Base-by-base conservation (phyloP, 495 filamentous ascomycete genomes). In the Aspergillus conjunctus region DNA sequence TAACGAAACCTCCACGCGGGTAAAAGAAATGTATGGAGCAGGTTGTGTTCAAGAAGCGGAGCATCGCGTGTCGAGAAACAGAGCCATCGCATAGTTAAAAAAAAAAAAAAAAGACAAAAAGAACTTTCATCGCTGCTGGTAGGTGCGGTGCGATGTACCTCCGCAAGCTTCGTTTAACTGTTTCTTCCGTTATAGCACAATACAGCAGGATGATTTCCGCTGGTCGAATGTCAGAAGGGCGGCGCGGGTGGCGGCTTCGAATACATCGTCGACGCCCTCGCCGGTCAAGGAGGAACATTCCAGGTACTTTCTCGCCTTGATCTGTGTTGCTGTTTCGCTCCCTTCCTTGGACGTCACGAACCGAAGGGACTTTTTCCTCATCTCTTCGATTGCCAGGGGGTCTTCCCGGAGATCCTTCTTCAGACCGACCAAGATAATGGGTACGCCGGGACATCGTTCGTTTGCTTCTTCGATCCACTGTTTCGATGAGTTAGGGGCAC, bases 361-460 rank as follows among this genome's bases (percentile, higher is more conserved):
- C 48, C 85, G 86, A 37, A 93, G 80, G 26, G 90, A 93, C 72
- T 91, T 93, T 77, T 93, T 97, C 58, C 94, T 86, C 93, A 98
- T 98, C 73, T 99, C 93, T 76, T 98, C 95, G 56, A 93, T 86
- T 31, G 94, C 94, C 1, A 91, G 79, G 2, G 93, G 92, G 73
- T 99, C 93, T 70, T 96, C 93, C 45, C 94, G 90, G 30, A 99
- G 84, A 79, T 99, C 94, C 68, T 99, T 99, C 73, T 98, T 99
- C 64, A 99, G 80, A 1, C 95, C 94, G 56, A 99, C 94, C 10
- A 99, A 82, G 67, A 99, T 97, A 67, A 98, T 93, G 11, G 94
- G 94, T 21, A 99, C 91, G 26, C 84, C 88, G 18, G 91, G 93
- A 69, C 93, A 98, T 60, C 92, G 88, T 70, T 98, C 95, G 54